These are phyloP conservation scores for Aspergillus brasiliensis DNA, from an alignment of 2,329 filamentous ascomycete genomes.

Conservation along the genomic window DNA sequence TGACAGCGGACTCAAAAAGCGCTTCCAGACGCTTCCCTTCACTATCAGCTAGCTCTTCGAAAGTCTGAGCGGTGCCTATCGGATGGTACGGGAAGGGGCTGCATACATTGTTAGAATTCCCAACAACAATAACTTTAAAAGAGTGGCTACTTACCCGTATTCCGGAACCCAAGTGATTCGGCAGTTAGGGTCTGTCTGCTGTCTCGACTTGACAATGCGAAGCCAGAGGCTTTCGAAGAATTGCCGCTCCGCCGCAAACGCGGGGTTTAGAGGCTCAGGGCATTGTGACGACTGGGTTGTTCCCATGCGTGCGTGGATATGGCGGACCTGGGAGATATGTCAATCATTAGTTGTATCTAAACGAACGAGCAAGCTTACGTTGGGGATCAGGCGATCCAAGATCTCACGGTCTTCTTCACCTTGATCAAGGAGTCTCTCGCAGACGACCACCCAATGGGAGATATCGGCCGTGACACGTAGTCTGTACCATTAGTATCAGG, in stretches of 20 bases:
- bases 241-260: slow-evolving; percentile 30
- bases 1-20: slow-evolving; percentile 12
- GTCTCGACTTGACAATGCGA: slow-evolving; percentile 14
- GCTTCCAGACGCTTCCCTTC: slow-evolving; percentile 20
- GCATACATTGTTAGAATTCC: neutral
- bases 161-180: slow-evolving; percentile 17
- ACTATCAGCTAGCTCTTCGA: slow-evolving; percentile 24
- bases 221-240: slow-evolving; percentile 36
- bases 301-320: slow-evolving; percentile 40
- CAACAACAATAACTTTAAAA: neutral
- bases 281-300: slow-evolving; percentile 43
- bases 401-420: slow-evolving; percentile 22
- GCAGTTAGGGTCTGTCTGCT: neutral
- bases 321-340: slow-evolving; percentile 28
- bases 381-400: slow-evolving; percentile 29
- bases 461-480: slow-evolving; percentile 27
- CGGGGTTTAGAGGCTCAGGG: slow-evolving; percentile 35
- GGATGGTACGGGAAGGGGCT: slow-evolving; percentile 29
- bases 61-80: slow-evolving; percentile 16
- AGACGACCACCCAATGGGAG: slow-evolving; percentile 27
- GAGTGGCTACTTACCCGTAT: slow-evolving; percentile 11
- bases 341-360: neutral
- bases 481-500: slow-evolving; percentile 2
- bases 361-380: slow-evolving; percentile 22
- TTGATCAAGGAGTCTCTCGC: slow-evolving; percentile 24